phyloP scores from a whole-genome alignment of 352 stramenopile species.

The Phytophthora meadii region DNA sequence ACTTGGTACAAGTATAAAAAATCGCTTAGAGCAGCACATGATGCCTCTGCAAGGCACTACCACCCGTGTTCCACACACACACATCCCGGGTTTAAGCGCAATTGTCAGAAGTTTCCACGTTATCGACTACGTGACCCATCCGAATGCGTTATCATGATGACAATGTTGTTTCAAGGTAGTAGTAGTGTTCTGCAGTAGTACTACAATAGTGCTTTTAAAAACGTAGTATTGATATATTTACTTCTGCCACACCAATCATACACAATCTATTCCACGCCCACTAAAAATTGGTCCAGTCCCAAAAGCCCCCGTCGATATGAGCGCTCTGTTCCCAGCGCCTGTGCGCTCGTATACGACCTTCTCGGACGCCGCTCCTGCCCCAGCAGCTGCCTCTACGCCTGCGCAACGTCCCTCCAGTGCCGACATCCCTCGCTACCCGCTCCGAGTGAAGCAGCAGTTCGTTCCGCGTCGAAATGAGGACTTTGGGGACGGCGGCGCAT shows the following conservation, averaged over 20 bases:
- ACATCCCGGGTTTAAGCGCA: too few species aligned
- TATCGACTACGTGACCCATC: too few species aligned
- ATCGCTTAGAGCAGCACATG: too few species aligned
- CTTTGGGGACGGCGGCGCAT: constrained; percentile 98
- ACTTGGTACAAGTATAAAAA: too few species aligned
- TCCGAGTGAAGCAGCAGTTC: constrained; percentile 63
- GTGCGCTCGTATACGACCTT: constrained; percentile 78
- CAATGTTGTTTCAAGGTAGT: too few species aligned
- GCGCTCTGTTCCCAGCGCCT: constrained; percentile 74
- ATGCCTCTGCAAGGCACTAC: too few species aligned
- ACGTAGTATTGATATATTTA: too few species aligned
- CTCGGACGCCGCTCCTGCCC: constrained; percentile 43
- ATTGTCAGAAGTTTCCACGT: too few species aligned
- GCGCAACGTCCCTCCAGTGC: neutral
- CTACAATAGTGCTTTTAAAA: too few species aligned
- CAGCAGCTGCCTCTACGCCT: constrained; percentile 18
- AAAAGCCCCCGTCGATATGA: constrained; percentile 45
- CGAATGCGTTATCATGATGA: too few species aligned
- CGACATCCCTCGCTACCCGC: constrained; percentile 61
- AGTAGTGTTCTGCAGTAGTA: too few species aligned
- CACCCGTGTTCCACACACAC: too few species aligned
- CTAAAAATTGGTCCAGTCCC: neutral
- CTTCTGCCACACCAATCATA: constrained; percentile 3
- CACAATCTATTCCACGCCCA: neutral
- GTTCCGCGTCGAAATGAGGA: constrained; percentile 78